Base-by-base conservation (phyloP, 2,329 filamentous ascomycete species). In the Fusarium ambrosium region DNA sequence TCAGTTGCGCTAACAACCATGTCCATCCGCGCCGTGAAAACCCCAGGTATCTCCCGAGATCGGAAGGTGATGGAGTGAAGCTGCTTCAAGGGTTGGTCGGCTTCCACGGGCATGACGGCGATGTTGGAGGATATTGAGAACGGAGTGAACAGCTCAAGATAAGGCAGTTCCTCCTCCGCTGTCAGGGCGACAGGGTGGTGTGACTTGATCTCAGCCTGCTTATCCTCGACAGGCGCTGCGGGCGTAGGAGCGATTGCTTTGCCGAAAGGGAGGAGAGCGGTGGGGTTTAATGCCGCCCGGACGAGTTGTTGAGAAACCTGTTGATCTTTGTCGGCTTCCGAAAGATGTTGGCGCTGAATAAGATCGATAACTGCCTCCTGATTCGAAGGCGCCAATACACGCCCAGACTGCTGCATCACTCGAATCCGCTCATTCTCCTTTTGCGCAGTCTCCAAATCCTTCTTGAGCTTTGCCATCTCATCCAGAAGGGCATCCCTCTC, bases 81-180 rank as follows among this genome's bases (percentile, higher is more conserved):
- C 67, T 92, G 90, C 36, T 88, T 80, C 1, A 87, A 70, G 0
- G 85, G 82, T 8, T 83, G 64, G 1, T 80, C 75, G 0, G 74
- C 77, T 2, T 77, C 70, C 8, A 80, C 51, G 0, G 88, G 86
- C 3, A 89, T 77, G 0, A 88, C 81, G 0, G 85, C 82, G 16
- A 91, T 84, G 1, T 83, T 86, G 0, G 91, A 92, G 0, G 86
- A 86, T 67, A 93, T 91, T 0, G 85, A 85, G 16, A 97, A 87
- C 0, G 92, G 90, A 0, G 90, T 93, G 77, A 97, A 95, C 10
- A 92, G 86, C 55, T 92, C 89, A 0, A 95, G 86, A 73, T 92
- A 95, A 0, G 92, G 90, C 3, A 93, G 83, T 60, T 93, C 90
- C 69, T 95, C 90, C 0, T 87, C 85, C 2, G 92, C 86, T 1